These are phyloP conservation scores for Panus rudis DNA, from an alignment of 768 basidiomycete species.

Conservation along the genomic window DNA sequence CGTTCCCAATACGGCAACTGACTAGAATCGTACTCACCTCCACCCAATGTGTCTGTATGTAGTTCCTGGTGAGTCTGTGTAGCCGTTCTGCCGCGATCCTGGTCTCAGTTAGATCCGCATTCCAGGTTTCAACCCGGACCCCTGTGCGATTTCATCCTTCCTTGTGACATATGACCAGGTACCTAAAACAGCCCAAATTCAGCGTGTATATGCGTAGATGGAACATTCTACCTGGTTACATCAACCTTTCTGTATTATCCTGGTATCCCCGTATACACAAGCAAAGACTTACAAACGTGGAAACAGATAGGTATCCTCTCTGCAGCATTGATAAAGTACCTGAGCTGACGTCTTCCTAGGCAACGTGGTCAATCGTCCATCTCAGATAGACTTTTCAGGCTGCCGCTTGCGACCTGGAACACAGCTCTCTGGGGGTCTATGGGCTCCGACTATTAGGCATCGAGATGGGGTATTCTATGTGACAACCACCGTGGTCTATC, in stretches of 20 bases:
- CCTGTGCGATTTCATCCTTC: too few relatives aligned
- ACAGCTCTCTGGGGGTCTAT: slow-evolving; percentile 17
- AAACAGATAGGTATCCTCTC: slow-evolving; percentile 13
- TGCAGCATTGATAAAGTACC: neutral
- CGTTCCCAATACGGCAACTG: too few relatives aligned
- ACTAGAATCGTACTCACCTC: too few relatives aligned
- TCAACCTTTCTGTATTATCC: slow-evolving; percentile 15
- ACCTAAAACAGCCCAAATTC: too few relatives aligned
- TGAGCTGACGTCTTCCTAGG: slow-evolving; percentile 4
- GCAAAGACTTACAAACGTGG: slow-evolving; percentile 11
- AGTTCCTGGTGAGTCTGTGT: too few relatives aligned
- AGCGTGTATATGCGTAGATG: slow-evolving; percentile 12
- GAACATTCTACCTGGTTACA: slow-evolving; percentile 14
- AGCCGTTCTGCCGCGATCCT: too few relatives aligned
- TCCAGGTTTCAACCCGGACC: too few relatives aligned
- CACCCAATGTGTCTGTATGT: too few relatives aligned
- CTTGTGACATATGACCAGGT: too few relatives aligned
- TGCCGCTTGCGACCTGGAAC: slow-evolving; percentile 3
- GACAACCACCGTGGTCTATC: slow-evolving; percentile 13
- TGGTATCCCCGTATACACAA: slow-evolving; percentile 13
- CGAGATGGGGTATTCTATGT: slow-evolving; percentile 15
- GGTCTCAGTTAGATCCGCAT: too few relatives aligned
- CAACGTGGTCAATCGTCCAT: slow-evolving; percentile 12
- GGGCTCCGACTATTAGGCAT: slow-evolving; percentile 14
- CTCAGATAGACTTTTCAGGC: slow-evolving; percentile 11